phyloP scores from a whole-genome alignment of 768 basidiomycete species.

The Calvatia gigantea region DNA sequence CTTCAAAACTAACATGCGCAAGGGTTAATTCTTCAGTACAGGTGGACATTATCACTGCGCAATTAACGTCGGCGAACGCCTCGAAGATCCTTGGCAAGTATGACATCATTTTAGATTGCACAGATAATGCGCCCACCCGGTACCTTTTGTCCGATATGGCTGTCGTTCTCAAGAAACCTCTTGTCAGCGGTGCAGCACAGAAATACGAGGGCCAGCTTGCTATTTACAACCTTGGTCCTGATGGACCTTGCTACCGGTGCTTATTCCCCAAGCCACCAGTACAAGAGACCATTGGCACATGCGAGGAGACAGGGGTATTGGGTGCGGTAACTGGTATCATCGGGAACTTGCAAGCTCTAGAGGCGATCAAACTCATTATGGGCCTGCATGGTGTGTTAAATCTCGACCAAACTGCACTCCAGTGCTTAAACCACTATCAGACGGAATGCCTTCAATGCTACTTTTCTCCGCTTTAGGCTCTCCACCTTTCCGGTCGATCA shows the following conservation, averaged over 20 bases:
- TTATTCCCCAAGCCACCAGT: slow-evolving; percentile 82
- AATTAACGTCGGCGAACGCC: slow-evolving; percentile 64
- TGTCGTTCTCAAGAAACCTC: slow-evolving; percentile 70
- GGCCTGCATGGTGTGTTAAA: slow-evolving; percentile 56
- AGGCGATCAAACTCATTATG: slow-evolving; percentile 76
- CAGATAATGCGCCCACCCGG: slow-evolving; percentile 88
- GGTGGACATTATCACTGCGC: slow-evolving; percentile 50
- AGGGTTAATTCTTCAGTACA: slow-evolving; percentile 76
- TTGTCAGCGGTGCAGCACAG: slow-evolving; percentile 93
- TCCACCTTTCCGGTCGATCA: slow-evolving; percentile 79
- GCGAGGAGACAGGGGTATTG: slow-evolving; percentile 86
- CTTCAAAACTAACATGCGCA: slow-evolving; percentile 5
- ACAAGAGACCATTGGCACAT: slow-evolving; percentile 61
- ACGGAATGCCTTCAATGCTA: slow-evolving; percentile 60
- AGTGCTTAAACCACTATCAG: slow-evolving; percentile 26
- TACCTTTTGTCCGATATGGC: slow-evolving; percentile 90
- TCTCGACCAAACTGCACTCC: background rate
- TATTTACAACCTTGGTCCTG: slow-evolving; percentile 62
- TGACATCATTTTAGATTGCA: slow-evolving; percentile 87
- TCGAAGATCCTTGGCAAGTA: slow-evolving; percentile 56
- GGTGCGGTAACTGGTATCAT: slow-evolving; percentile 89
- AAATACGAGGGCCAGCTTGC: slow-evolving; percentile 80
- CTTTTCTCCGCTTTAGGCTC: slow-evolving; percentile 68
- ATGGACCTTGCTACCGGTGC: slow-evolving; percentile 92
- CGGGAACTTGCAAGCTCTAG: slow-evolving; percentile 85